phyloP scores from a whole-genome alignment of 495 filamentous ascomycete species.

The Trichoderma virens region DNA sequence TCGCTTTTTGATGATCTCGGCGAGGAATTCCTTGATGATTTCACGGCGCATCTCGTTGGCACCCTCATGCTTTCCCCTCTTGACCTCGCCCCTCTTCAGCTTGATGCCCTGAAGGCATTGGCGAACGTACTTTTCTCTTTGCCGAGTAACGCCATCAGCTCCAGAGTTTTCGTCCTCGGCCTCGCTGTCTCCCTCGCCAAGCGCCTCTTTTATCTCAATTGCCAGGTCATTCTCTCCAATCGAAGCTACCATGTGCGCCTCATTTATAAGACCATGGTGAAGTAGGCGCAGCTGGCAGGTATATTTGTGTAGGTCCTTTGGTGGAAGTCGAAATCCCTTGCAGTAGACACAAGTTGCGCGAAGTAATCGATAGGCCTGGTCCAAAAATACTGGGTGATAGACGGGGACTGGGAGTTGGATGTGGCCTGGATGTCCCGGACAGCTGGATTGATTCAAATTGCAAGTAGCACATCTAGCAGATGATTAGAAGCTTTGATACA shows the following conservation, averaged over 20 bases:
- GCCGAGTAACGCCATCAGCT: constrained; percentile 45
- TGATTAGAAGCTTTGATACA: constrained; percentile 12
- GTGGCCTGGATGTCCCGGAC: constrained; percentile 89
- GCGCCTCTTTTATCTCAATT: neutral
- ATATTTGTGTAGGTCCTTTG: constrained; percentile 64
- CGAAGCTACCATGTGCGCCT: constrained; percentile 58
- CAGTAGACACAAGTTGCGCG: constrained; percentile 86
- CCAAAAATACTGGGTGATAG: constrained; percentile 91
- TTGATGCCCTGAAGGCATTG: constrained; percentile 47
- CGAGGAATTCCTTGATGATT: constrained; percentile 74
- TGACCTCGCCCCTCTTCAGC: constrained; percentile 43
- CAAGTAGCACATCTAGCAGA: constrained; percentile 77
- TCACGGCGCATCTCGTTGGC: constrained; percentile 65
- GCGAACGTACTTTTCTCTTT: constrained; percentile 63
- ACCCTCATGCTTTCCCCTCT: constrained; percentile 68
- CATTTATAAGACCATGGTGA: constrained; percentile 71
- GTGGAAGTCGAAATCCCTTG: constrained; percentile 67
- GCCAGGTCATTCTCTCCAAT: constrained; percentile 36
- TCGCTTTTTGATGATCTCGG: constrained; percentile 51
- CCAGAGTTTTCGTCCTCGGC: constrained; percentile 5
- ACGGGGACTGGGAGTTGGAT: constrained; percentile 89
- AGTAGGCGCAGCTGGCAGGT: constrained; percentile 80
- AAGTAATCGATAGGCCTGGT: constrained; percentile 76
- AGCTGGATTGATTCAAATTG: constrained; percentile 64
- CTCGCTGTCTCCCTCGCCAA: neutral